These are phyloP conservation scores for Metschnikowia borealis DNA, from an alignment of 805 yeast genomes.

Conservation along the genomic window DNA sequence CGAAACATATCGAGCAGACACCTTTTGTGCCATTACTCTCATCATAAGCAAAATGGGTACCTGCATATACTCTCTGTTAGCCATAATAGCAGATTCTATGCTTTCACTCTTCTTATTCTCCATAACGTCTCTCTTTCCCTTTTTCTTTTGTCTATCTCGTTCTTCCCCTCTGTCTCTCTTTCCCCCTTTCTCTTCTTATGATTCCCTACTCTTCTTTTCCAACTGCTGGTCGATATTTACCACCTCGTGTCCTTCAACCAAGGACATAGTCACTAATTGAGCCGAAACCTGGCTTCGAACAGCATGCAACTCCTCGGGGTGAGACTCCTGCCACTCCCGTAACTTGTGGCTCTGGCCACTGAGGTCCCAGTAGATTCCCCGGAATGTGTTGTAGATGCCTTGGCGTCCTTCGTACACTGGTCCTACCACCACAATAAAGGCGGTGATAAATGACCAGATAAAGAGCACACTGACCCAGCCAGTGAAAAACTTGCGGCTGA, in stretches of 20 bases:
- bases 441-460: conserved; percentile 74
- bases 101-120: too few species aligned
- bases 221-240: conserved; percentile 14
- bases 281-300: conserved; percentile 59
- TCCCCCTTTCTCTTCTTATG: too few species aligned
- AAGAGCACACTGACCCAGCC: conserved; percentile 86
- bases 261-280: conserved; percentile 13
- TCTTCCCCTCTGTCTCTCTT: too few species aligned
- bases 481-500: conserved; percentile 72
- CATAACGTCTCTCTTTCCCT: too few species aligned
- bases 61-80: too few species aligned
- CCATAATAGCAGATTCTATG: too few species aligned
- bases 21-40: too few species aligned
- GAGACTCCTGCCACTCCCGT: conserved; percentile 66
- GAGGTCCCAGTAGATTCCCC: conserved; percentile 85
- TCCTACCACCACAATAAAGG: conserved; percentile 56
- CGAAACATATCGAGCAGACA: too few species aligned
- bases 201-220: conserved; percentile 8
- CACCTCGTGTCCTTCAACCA: conserved; percentile 11
- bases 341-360: conserved; percentile 73
- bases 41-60: too few species aligned
- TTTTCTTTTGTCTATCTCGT: too few species aligned
- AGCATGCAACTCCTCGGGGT: conserved; percentile 74
- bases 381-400: conserved; percentile 56
- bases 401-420: conserved; percentile 75